Evolutionary conservation across 495 filamentous ascomycete genomes (phyloP), one percentile per base, ranked within the genome.

Genomic region (Lindgomyces ingoldianus): DNA sequence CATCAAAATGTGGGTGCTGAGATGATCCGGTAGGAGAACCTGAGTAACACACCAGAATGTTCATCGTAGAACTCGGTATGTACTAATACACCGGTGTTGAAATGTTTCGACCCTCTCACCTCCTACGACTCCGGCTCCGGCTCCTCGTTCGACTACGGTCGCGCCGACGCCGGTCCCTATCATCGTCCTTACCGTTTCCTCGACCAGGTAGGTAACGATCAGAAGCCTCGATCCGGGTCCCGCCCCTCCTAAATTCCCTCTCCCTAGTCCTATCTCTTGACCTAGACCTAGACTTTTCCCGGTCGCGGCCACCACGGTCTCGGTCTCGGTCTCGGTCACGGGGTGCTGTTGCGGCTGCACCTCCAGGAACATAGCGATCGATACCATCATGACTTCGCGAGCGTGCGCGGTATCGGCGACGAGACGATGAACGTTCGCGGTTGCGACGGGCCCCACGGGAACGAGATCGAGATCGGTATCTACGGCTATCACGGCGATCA

Each of bases 311-410:
- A 42, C 53, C 10, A n/a, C n/a, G 56, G 48, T 33, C 56, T 47
- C 11, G 21, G 48, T 24, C 70, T 55, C 65, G 50, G 18, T 65
- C 64, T 24, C 68, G 45, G 44, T 57, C 58, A 47, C 57, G 47
- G 16, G 61, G 33, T 54, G 65, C 33, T 52, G 46, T 27, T 47
- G 19, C 50, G 4, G 24, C 33, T 27, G 26, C 30, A 19, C 45
- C 45, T 12, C 51, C 52, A 14, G 62, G 62, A 4, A 65, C 51
- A 45, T 65, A 65, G 6, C 62, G 54, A 39, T 65, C 62, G 26
- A 65, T 65, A 12, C 62, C 54, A 30, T 60, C 62, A 18, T 45
- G 54, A 36, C 62, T 65, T 4, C 54, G 54, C 8, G 62, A 65
- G 1, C 62, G 45, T 2, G 29, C 19, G n/a, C 62, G 62, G 22